Base-by-base conservation (phyloP, 148 eudicot genomes). In the Polygonum maritimum region DNA sequence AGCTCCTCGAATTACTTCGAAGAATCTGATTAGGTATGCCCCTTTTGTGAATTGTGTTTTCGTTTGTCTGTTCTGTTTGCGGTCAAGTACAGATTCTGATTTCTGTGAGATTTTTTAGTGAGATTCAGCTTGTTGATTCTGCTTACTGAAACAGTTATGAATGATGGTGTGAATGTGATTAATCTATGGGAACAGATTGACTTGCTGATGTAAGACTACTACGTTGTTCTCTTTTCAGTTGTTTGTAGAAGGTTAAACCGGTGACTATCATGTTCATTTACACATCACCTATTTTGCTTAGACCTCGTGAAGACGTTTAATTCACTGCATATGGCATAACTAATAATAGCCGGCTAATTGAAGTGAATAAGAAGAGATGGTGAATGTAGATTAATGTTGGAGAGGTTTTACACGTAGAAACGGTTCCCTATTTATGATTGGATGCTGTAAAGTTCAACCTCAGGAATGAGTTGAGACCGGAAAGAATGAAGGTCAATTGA, bases 1-100 rank as follows among this genome's bases (percentile, higher is more conserved):
- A 87, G 98, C 98, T 81, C 98, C 98, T 13, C 91, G 98, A 16
- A 95, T 95, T 69, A 95, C 98, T 54, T 92, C 98, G 39, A 95
- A 95, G 82, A 92, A 95, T 84, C 94, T 95, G 58, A 95, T 95
- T 63, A 95, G 98, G 98, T 95, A 76, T 36, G 71, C 45, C 45
- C 12, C n/a, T 38, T 15, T 67, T 51, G n/a, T n/a, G n/a, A n/a
- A n/a, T n/a, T n/a, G 55, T 15, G 55, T 49, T 49, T 54, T 54
- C 22, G 6, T 54, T 54, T n/a, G 3, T 54, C 26, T 54, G 26
- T 16, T 54, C 26, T 54, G 26, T 60, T 60, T 60, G 35, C 22
- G 67, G 67, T 19, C 60, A n/a, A 19, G 19, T 51, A 14, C 16
- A 1, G 22, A 19, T 19, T 54, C 60, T 54, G 60, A 19, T 0